These are phyloP conservation scores for Trematosphaeria pertusa DNA, from an alignment of 2,329 filamentous ascomycete genomes.

Conservation along the genomic window DNA sequence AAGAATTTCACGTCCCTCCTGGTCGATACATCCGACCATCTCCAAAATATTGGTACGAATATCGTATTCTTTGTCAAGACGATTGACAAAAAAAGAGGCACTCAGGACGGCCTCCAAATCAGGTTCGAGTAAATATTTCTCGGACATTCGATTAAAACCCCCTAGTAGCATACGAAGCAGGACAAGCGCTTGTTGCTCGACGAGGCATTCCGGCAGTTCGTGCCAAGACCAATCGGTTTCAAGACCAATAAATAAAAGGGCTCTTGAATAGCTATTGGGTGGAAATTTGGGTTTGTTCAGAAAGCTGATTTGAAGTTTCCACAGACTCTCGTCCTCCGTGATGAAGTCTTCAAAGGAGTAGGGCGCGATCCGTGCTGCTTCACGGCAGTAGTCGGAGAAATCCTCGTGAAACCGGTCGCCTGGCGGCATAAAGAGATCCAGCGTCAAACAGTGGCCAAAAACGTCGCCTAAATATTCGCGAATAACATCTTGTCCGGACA, in stretches of 20 bases:
- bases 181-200: not conserved
- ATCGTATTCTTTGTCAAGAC: too few species aligned
- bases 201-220: not conserved
- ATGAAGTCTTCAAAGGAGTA: not conserved
- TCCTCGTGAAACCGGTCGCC: not conserved
- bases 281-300: not conserved
- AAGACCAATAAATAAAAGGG: too few species aligned
- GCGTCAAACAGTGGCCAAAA: not conserved
- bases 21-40: too few species aligned
- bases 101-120: too few species aligned
- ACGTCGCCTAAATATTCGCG: not conserved
- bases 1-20: too few species aligned
- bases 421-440: not conserved
- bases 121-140: too few species aligned
- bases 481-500: not conserved
- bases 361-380: not conserved
- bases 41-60: too few species aligned
- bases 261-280: not conserved
- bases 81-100: too few species aligned
- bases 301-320: not conserved
- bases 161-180: too few species aligned
- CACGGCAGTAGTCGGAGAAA: constrained; percentile 1
- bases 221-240: too few species aligned
- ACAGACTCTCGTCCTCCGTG: not conserved
- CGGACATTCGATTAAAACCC: too few species aligned